Evolutionary conservation across 1,139 yeast species (phyloP).

Genomic region (Suhomyces terraborum): DNA sequence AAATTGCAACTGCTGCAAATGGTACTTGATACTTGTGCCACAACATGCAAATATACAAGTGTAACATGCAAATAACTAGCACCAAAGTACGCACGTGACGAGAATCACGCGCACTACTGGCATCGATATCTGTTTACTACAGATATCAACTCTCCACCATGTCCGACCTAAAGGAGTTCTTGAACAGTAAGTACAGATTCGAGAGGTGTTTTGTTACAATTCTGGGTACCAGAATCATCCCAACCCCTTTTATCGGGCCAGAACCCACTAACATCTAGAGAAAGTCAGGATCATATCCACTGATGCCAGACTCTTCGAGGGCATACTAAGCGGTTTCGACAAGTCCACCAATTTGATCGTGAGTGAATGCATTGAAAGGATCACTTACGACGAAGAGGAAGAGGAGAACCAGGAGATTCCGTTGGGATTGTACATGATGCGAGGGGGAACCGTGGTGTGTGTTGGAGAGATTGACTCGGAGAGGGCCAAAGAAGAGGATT

Average conservation of each 20-base stretch:
- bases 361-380: constrained; percentile 57
- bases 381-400: constrained; percentile 42
- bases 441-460: constrained; percentile 83
- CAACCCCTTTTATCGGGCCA: no score
- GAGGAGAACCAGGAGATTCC: constrained; percentile 51
- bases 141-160: constrained; percentile 23
- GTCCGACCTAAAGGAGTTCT: constrained; percentile 42
- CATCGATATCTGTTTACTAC: not conserved
- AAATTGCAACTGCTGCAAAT: constrained; percentile 3
- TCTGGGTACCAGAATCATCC: no score
- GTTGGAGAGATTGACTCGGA: constrained; percentile 70
- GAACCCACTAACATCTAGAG: constrained; percentile 48
- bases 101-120: not conserved
- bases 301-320: constrained; percentile 76
- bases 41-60: constrained; percentile 1
- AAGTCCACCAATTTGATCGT: constrained; percentile 75
- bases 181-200: constrained; percentile 44
- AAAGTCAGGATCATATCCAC: constrained; percentile 77
- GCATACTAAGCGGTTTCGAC: constrained; percentile 79
- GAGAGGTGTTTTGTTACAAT: no score
- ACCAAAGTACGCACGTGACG: constrained; percentile 5
- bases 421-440: constrained; percentile 65
- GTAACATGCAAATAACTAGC: not conserved
- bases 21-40: no score
- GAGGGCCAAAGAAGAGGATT: constrained; percentile 52